A percentile compares a stretch with the other conserved stretches of the same genome.
Conservation (phyloP, 1,284 basidiomycete species). For the Cryptococcus sp. region DNA sequence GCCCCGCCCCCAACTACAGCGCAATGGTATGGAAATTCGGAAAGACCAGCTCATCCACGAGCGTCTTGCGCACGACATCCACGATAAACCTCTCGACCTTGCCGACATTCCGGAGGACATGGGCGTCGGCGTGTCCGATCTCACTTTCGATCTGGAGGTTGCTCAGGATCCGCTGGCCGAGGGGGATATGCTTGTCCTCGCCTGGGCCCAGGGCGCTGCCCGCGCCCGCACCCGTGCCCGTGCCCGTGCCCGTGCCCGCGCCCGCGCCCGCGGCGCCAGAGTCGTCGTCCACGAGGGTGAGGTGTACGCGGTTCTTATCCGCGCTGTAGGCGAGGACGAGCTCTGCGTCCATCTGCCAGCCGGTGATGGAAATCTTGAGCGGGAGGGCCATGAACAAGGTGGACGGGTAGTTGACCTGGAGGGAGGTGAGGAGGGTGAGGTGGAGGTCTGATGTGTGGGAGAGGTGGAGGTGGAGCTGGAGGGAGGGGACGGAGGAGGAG, state of each 20-base stretch:
- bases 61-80: slow-evolving; percentile 87
- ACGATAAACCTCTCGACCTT: slow-evolving; percentile 94
- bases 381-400: slow-evolving; percentile 94
- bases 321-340: slow-evolving; percentile 89
- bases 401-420: slow-evolving; percentile 94
- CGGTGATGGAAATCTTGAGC: slow-evolving; percentile 83
- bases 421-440: slow-evolving; percentile 74
- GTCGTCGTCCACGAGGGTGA: slow-evolving; percentile 77
- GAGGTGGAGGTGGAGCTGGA: slow-evolving; percentile 52
- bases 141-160: slow-evolving; percentile 92
- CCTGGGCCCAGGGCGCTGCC: neutral
- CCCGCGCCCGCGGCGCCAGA: no score
- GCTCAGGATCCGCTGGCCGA: slow-evolving; percentile 82
- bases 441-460: slow-evolving; percentile 51
- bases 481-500: slow-evolving; percentile 37
- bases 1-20: slow-evolving; percentile 22
- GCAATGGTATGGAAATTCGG: slow-evolving; percentile 84
- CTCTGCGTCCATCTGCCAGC: slow-evolving; percentile 80
- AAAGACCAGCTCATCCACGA: slow-evolving; percentile 91
- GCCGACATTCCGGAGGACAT: slow-evolving; percentile 93
- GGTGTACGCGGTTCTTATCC: slow-evolving; percentile 67
- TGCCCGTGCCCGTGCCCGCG: no score
- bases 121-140: slow-evolving; percentile 93
- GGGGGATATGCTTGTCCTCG: slow-evolving; percentile 43
- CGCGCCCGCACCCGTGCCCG: neutral